These are phyloP conservation scores for Candida coquimbonensis DNA, from an alignment of 805 yeast species.

Conservation along the genomic window DNA sequence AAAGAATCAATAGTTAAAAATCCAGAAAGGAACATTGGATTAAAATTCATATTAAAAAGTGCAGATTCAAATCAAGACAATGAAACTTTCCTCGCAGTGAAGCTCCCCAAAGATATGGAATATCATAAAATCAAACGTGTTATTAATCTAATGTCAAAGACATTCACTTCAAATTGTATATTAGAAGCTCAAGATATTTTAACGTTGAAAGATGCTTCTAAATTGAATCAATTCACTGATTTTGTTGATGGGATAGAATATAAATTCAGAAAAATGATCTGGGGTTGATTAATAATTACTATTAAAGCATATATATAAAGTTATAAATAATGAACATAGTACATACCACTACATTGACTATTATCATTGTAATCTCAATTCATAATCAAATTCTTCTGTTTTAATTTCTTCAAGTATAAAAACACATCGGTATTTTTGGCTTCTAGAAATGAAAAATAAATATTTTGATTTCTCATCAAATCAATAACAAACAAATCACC, in stretches of 20 bases:
- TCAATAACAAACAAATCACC: not conserved
- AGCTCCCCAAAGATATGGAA: slow-evolving; percentile 22
- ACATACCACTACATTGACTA: too few relatives aligned
- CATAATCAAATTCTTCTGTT: not conserved
- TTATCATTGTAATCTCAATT: too few relatives aligned
- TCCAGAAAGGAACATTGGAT: slow-evolving; percentile 28
- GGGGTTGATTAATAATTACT: slow-evolving; percentile 23
- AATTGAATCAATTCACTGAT: slow-evolving; percentile 20
- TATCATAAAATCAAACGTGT: slow-evolving; percentile 17
- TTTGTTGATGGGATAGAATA: slow-evolving; percentile 30
- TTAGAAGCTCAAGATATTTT: slow-evolving; percentile 28
- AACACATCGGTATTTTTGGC: not conserved
- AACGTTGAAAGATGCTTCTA: slow-evolving; percentile 29
- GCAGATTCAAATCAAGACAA: not conserved
- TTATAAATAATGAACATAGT: too few relatives aligned
- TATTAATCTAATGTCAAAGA: slow-evolving; percentile 20
- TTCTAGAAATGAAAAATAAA: not conserved
- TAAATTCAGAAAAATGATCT: slow-evolving; percentile 30
- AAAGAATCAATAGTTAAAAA: slow-evolving; percentile 18
- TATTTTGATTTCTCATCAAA: not conserved
- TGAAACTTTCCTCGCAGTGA: slow-evolving; percentile 12
- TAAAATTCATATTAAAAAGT: slow-evolving; percentile 15
- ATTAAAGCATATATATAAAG: too few relatives aligned
- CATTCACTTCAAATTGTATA: slow-evolving; percentile 16
- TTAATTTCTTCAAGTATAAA: not conserved